A percentile compares a stretch with the other conserved stretches of the same genome.
These are phyloP conservation scores for Capillidium heterosporum DNA, from an alignment of 371 early-diverging fungal species.

Conservation along the genomic window DNA sequence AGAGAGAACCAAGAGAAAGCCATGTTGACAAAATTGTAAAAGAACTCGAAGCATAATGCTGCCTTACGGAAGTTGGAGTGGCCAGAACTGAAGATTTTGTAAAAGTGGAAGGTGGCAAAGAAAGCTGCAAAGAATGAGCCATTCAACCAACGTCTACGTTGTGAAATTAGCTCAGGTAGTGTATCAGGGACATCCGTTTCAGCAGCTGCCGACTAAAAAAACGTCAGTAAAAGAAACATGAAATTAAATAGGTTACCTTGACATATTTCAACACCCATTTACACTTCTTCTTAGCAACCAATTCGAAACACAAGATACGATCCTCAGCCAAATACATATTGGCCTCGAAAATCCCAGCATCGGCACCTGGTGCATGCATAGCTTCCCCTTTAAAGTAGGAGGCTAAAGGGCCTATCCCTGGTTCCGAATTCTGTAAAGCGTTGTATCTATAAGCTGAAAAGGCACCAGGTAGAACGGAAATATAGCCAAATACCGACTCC, in stretches of 20 bases:
- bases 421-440: constrained; percentile 55
- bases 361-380: constrained; percentile 49
- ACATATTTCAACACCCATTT: constrained; percentile 55
- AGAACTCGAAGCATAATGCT: constrained; percentile 34
- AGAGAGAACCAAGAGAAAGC: constrained; percentile 60
- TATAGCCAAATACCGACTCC: constrained; percentile 92
- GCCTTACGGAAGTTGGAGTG: constrained; percentile 43
- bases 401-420: constrained; percentile 56
- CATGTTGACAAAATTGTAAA: constrained; percentile 37
- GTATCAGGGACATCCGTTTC: constrained; percentile 72
- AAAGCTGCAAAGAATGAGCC: constrained; percentile 58
- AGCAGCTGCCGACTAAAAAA: constrained; percentile 33
- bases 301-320: constrained; percentile 78
- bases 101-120: constrained; percentile 30
- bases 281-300: constrained; percentile 53
- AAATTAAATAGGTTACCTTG: constrained; percentile 14
- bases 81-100: constrained; percentile 34
- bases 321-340: constrained; percentile 72
- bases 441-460: constrained; percentile 88
- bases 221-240: not conserved
- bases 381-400: constrained; percentile 88
- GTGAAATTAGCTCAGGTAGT: constrained; percentile 66
- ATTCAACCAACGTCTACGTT: constrained; percentile 80
- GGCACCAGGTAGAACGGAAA: constrained; percentile 91
- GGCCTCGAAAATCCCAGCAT: constrained; percentile 35